Base-by-base conservation (phyloP, 495 filamentous ascomycete species). In the Friedmanniomyces simplex region DNA sequence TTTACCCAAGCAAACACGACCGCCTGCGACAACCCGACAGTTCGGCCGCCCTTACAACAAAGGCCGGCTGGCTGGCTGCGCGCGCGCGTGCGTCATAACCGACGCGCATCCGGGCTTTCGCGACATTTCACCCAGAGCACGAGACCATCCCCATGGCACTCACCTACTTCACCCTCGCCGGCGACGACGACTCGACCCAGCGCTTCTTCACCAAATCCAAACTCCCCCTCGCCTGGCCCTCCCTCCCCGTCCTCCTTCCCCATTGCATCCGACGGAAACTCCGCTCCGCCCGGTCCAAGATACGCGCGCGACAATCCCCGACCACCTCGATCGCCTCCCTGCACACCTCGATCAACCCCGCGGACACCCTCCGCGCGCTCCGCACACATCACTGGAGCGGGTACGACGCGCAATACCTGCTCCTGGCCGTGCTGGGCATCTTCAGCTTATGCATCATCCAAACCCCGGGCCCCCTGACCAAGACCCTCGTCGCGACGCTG, bases 341-440 rank as follows among this genome's bases (percentile, higher is more conserved):
- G 43, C 76, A 93, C 66, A 93, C 85, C 1, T 95, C 89, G 26
- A 86, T 87, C 69, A 85, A 84, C 46, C 83, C 87, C 24, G 68
- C 72, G 58, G 86, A 89, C 66, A 88, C 87, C 6, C 70, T 95
- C 48, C 77, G 78, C 25, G 78, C 83, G 18, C 74, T 97, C 49
- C 82, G 84, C 54, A 74, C 77, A 47, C 85, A 91, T 67, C 81
- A 78, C 53, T 97, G 91, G 91, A 86, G 84, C 2, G 71, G 82
- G 57, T 89, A 89, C 70, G 91, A 97, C 73, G 80, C 83, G 51
- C 91, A 96, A 68, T 90, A 97, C 66, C 65, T 91, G 21, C 69
- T 91, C 24, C 68, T 93, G 30, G 75, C 86, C 46, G 79, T 84
- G 30, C 68, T 89, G 46, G 82, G 79, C 63, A 80, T 93, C 58